Evolutionary conservation across 345 rosid species (phyloP).

Genomic region (Syzygium aqueum): DNA sequence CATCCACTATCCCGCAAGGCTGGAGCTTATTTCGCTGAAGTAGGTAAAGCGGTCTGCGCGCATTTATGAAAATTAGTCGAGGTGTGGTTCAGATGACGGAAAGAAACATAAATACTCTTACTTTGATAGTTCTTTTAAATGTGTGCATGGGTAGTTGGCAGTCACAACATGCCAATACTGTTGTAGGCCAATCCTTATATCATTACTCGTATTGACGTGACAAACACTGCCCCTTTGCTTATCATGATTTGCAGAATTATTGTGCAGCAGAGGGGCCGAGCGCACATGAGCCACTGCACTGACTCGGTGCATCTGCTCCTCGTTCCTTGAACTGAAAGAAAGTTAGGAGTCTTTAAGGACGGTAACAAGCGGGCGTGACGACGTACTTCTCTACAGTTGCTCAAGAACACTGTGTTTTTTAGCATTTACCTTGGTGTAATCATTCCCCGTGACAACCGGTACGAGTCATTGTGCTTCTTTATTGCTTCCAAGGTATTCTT

Average conservation of each 20-base stretch:
- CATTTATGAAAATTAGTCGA: background rate
- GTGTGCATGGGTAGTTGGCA: background rate
- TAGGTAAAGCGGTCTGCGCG: accelerated
- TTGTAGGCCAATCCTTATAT: background rate
- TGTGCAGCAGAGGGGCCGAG: background rate
- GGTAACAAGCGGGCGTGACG: background rate
- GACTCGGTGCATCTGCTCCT: background rate
- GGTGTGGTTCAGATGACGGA: background rate
- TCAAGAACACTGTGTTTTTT: background rate
- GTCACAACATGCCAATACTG: background rate
- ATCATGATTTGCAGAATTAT: background rate
- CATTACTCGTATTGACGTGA: background rate
- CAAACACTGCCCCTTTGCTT: background rate
- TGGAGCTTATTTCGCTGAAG: background rate
- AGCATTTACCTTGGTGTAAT: background rate
- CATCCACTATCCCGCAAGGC: background rate
- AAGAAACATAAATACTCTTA: background rate
- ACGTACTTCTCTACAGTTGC: background rate
- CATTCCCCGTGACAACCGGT: background rate
- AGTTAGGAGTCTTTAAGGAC: background rate
- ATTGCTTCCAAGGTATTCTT: background rate
- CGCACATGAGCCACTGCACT: background rate
- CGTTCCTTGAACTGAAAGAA: background rate
- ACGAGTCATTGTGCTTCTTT: background rate
- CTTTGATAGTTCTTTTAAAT: background rate